Conservation (phyloP, 768 basidiomycete genomes). For the Tricholoma bakamatsutake region DNA sequence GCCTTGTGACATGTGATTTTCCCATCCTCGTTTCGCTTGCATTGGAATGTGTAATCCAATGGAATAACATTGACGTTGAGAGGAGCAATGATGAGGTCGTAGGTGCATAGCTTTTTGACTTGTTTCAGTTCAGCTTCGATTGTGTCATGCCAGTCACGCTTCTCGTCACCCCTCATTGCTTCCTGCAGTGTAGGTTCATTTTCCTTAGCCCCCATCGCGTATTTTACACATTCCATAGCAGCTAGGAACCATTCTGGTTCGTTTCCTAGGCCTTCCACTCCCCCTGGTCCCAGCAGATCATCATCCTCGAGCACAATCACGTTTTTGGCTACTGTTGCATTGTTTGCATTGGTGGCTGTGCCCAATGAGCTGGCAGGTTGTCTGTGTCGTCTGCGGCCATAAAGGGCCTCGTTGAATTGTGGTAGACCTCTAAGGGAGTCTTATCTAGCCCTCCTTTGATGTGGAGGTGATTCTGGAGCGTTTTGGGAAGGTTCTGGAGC, state of each 20-base stretch:
- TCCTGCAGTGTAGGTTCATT: neutral
- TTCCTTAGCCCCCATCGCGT: neutral
- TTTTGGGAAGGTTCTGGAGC: neutral
- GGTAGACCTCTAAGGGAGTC: neutral
- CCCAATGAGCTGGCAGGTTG: neutral
- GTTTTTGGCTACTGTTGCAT: neutral
- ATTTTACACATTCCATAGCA: neutral
- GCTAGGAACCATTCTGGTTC: neutral
- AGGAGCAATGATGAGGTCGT: too few relatives aligned
- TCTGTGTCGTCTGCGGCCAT: neutral
- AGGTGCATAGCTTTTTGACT: neutral
- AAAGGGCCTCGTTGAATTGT: neutral
- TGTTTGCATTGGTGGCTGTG: neutral
- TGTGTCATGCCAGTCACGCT: neutral
- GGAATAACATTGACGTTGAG: too few relatives aligned
- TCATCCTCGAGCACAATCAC: neutral
- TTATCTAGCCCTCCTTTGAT: neutral
- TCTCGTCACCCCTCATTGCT: neutral
- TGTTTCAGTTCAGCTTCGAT: neutral
- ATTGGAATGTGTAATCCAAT: too few relatives aligned
- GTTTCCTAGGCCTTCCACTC: neutral
- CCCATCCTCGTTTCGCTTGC: too few relatives aligned
- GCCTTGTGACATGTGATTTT: too few relatives aligned
- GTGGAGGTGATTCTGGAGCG: neutral
- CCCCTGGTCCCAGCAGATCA: neutral